Percentiles rank a stretch among this genome's conserved stretches.
These are phyloP conservation scores for Anthostomella pinea DNA, from an alignment of 2,329 filamentous ascomycete species.

Conservation along the genomic window DNA sequence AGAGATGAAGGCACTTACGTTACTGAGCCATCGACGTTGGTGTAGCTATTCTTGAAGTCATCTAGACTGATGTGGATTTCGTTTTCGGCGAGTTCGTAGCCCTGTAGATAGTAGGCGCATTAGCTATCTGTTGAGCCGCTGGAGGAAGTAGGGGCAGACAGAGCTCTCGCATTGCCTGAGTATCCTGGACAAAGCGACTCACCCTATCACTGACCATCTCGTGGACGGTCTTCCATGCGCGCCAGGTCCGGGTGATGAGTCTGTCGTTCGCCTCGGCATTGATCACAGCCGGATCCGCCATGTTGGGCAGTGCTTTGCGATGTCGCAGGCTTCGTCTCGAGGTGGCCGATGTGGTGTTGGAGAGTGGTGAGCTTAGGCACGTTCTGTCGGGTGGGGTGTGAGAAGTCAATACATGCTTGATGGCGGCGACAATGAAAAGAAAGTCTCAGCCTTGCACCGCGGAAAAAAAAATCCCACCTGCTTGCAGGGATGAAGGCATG, in stretches of 20 bases:
- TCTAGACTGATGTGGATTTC: constrained; percentile 84
- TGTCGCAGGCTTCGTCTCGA: neutral
- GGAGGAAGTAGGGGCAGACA: neutral
- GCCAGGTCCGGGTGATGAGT: constrained; percentile 73
- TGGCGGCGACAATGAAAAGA: constrained; percentile 2
- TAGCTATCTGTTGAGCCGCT: constrained; percentile 14
- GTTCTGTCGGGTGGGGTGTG: constrained; percentile 9
- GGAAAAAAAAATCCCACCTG: too few relatives aligned
- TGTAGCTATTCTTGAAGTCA: constrained; percentile 73
- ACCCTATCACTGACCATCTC: constrained; percentile 94
- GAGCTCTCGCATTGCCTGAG: constrained; percentile 4
- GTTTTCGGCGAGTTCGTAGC: constrained; percentile 86
- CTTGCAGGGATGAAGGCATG: too few relatives aligned
- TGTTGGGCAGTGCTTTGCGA: constrained; percentile 31
- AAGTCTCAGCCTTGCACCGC: constrained; percentile 28
- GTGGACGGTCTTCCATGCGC: constrained; percentile 87
- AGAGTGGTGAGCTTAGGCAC: too few relatives aligned
- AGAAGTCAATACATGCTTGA: constrained; percentile 1
- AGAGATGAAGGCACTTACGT: constrained; percentile 56
- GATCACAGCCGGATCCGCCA: constrained; percentile 41
- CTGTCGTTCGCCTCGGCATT: constrained; percentile 44
- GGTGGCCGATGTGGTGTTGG: too few relatives aligned
- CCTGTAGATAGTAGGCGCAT: constrained; percentile 56
- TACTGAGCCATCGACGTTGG: constrained; percentile 68
- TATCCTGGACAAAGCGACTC: constrained; percentile 39